phyloP scores from a whole-genome alignment of 805 yeast species.

The Candida maris region DNA sequence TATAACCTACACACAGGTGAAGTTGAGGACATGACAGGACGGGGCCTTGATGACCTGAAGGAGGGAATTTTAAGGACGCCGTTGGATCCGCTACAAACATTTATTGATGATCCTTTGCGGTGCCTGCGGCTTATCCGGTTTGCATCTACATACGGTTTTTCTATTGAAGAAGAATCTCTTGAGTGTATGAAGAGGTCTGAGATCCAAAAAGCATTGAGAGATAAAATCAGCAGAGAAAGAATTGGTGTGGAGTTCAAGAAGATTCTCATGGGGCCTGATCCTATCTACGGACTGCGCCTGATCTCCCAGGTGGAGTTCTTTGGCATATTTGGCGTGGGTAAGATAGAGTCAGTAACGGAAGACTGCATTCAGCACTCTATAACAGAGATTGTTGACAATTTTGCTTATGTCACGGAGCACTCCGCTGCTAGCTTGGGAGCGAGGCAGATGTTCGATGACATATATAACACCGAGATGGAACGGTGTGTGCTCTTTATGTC shows the following conservation, averaged over 20 bases:
- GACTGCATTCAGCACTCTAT: conserved; percentile 10
- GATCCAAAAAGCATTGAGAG: conserved; percentile 55
- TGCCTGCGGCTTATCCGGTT: conserved; percentile 83
- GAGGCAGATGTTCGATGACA: conserved; percentile 15
- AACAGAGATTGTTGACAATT: conserved; percentile 4
- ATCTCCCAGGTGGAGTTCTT: conserved; percentile 54
- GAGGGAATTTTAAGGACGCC: conserved; percentile 83
- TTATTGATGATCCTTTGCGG: conserved; percentile 90
- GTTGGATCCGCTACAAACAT: conserved; percentile 77
- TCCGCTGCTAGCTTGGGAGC: conserved; percentile 1
- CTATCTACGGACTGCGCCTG: conserved; percentile 58
- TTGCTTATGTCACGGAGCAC: background rate
- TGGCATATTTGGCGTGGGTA: conserved; percentile 51
- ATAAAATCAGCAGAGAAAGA: conserved; percentile 85
- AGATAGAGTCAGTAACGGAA: conserved; percentile 10
- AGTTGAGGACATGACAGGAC: conserved; percentile 82
- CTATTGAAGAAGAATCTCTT: conserved; percentile 54
- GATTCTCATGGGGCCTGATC: conserved; percentile 61
- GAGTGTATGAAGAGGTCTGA: conserved; percentile 60
- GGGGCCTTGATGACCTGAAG: conserved; percentile 69
- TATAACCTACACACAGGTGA: conserved; percentile 66
- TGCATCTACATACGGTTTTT: conserved; percentile 73
- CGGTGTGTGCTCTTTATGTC: conserved; percentile 42
- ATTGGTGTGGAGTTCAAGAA: conserved; percentile 84
- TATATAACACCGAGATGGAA: conserved; percentile 21